Base-by-base conservation (phyloP, 306 rosid genomes). In the Sindora glabra region DNA sequence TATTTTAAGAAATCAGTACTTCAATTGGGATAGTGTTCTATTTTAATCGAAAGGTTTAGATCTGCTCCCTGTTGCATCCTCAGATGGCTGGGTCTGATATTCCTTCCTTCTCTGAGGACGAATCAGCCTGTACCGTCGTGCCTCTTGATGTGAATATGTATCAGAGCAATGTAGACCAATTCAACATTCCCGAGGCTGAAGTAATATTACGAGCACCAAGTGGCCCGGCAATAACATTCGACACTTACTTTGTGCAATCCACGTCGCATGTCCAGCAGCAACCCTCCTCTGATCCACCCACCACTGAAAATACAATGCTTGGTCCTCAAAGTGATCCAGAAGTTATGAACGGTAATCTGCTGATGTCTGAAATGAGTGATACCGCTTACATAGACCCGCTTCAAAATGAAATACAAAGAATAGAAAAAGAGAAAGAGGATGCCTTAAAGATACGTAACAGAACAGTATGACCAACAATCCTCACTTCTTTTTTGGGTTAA, bases 331-430 rank as follows among this genome's bases (percentile, higher is more conserved):
- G 25, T 32, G 5, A 5, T 57, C 69, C 68, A 5, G 55, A 49
- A 51, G 39, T 3, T 57, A 24, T 40, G 10, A 45, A 40, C 63
- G 22, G n/a, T 18, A 23, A 26, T 60, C 34, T 22, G 37, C 54
- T 39, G 61, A 40, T 49, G 34, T 56, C 57, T 65, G 69, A 70
- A 61, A 41, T 48, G 62, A 52, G 56, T 36, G 29, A 21, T 14
- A 5, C 10, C 55, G 39, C 37, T 50, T 15, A 32, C 51, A 38
- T 54, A 48, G 55, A 60, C 27, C 64, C 75, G 16, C 44, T 77
- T 32, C 48, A 33, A 50, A 49, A 36, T 42, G 74, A 72, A 56
- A 62, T 56, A 64, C 64, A 51, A 69, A 46, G 45, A 62, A 67
- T 62, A 62, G 24, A 23, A 30, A 61, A 56, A 64, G 34, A 16